Evolutionary conservation across 2,329 filamentous ascomycete species (phyloP).

Genomic region (Thielaviopsis musarum): DNA sequence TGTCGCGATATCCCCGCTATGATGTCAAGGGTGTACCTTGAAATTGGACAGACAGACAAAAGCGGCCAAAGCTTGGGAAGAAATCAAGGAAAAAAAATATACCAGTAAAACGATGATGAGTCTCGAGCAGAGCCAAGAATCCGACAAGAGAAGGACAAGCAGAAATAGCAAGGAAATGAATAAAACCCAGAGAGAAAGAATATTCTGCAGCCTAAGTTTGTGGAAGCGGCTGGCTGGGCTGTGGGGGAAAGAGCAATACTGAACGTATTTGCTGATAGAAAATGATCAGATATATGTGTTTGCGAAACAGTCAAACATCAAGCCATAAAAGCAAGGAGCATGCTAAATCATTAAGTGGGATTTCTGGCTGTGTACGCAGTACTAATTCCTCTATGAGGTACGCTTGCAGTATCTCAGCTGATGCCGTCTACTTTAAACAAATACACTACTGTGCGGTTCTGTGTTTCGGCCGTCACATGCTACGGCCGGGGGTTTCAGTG

Average conservation of each 20-base stretch:
- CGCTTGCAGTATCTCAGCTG: too few relatives aligned
- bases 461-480: neutral
- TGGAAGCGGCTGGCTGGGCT: neutral
- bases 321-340: too few relatives aligned
- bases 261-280: too few relatives aligned
- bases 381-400: too few relatives aligned
- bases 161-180: neutral
- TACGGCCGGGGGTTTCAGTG: neutral
- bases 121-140: neutral
- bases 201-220: neutral
- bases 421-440: too few relatives aligned
- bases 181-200: neutral
- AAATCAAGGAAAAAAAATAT: neutral
- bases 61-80: neutral
- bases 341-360: too few relatives aligned
- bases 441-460: neutral
- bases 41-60: neutral
- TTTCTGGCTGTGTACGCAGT: too few relatives aligned
- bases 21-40: slow-evolving; percentile 9
- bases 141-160: neutral
- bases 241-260: neutral
- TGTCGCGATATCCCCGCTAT: slow-evolving; percentile 10
- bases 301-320: too few relatives aligned
- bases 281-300: too few relatives aligned
- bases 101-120: neutral